Conservation (phyloP, 768 basidiomycete genomes). For the Tephrocybe sp. region DNA sequence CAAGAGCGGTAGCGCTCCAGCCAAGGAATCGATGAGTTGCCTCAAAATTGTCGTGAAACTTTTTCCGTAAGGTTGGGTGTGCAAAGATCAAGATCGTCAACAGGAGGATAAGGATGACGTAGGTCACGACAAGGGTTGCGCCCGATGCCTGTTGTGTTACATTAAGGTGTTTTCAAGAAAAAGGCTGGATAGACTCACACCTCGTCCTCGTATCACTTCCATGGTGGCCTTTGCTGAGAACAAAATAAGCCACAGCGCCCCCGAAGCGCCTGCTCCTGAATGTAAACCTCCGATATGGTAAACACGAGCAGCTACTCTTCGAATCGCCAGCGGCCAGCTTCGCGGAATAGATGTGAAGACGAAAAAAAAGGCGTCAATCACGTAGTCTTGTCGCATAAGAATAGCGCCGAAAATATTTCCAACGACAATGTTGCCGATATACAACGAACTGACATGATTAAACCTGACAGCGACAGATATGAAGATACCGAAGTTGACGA, state of each 20-base stretch:
- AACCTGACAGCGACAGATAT: conserved; percentile 36
- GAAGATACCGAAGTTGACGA: conserved; percentile 52
- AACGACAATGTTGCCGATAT: conserved; percentile 38
- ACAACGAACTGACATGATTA: conserved; percentile 24
- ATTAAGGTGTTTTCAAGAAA: neutral
- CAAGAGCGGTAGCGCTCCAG: conserved; percentile 41
- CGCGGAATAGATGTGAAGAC: conserved; percentile 47
- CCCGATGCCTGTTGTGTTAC: neutral
- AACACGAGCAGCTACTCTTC: conserved; percentile 52
- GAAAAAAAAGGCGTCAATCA: conserved; percentile 57
- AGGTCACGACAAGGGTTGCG: conserved; percentile 14
- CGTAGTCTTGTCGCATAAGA: conserved; percentile 54
- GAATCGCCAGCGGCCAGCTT: conserved; percentile 56
- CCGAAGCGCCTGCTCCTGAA: conserved; percentile 56
- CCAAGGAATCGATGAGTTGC: conserved; percentile 42
- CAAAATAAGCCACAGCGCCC: conserved; percentile 48
- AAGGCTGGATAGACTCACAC: conserved; percentile 23
- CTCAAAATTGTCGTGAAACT: conserved; percentile 42
- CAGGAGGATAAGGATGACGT: conserved; percentile 20
- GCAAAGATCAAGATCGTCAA: conserved; percentile 37
- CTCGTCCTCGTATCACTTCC: conserved; percentile 35
- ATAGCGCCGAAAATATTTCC: conserved; percentile 49
- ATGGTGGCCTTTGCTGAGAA: conserved; percentile 50
- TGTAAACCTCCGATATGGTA: conserved; percentile 64
- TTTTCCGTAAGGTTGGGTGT: conserved; percentile 33